phyloP scores from a whole-genome alignment of 1,139 yeast species.

The Taphrina betulina region DNA sequence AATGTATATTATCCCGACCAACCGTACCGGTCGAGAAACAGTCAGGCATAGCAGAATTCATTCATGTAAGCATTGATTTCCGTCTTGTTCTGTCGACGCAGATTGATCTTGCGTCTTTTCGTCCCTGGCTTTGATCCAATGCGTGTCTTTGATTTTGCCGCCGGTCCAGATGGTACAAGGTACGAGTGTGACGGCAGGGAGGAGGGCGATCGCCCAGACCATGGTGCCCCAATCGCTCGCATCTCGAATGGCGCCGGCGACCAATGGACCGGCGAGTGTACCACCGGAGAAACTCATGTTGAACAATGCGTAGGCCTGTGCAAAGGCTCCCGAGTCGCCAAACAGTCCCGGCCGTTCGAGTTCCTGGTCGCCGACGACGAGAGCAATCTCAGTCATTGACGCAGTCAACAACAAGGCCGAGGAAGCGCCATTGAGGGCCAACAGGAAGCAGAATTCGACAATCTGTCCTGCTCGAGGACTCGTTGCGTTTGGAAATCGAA shows the following conservation, averaged over 20 bases:
- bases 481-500: conserved; percentile 43
- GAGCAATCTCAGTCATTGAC: conserved; percentile 43
- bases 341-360: conserved; percentile 42
- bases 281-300: conserved; percentile 45
- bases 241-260: conserved; percentile 40
- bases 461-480: conserved; percentile 41
- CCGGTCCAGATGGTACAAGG: conserved; percentile 4
- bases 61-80: no score
- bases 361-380: conserved; percentile 41
- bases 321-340: conserved; percentile 45
- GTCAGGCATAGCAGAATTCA: no score
- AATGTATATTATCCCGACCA: no score
- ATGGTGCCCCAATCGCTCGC: conserved; percentile 12
- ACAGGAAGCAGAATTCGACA: conserved; percentile 42
- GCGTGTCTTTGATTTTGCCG: not conserved
- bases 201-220: conserved; percentile 18
- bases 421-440: conserved; percentile 42
- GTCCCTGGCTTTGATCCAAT: conserved; percentile 5
- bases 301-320: conserved; percentile 46
- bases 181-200: conserved; percentile 1
- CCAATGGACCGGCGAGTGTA: conserved; percentile 44
- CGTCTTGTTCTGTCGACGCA: no score
- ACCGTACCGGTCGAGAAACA: no score
- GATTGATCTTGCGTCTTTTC: no score
- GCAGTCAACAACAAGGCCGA: conserved; percentile 42